These are phyloP conservation scores for Emmonsiellopsis sp. DNA, from an alignment of 2,329 filamentous ascomycete species.

Conservation along the genomic window DNA sequence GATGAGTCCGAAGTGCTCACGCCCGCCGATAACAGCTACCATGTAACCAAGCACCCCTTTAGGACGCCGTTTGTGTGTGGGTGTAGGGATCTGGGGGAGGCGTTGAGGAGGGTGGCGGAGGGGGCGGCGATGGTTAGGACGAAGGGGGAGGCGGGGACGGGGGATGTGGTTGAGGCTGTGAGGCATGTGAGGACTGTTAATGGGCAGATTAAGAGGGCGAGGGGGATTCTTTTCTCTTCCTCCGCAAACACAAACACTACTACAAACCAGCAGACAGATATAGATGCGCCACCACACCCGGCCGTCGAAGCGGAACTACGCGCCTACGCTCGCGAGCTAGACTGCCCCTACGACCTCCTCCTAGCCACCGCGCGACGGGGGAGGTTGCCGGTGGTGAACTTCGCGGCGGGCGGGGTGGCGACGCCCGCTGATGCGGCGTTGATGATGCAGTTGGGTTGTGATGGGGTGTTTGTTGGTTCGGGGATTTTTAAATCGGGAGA, in stretches of 20 bases:
- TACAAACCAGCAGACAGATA: no score
- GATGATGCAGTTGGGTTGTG: constrained; percentile 98
- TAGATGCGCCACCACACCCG: no score
- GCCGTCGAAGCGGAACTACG: constrained; percentile 62
- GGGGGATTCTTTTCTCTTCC: constrained; percentile 39
- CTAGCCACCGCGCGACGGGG: constrained; percentile 81
- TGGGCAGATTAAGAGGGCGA: constrained; percentile 66
- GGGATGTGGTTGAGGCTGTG: constrained; percentile 93
- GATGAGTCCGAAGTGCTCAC: constrained; percentile 98
- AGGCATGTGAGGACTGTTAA: constrained; percentile 91
- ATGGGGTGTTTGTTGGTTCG: constrained; percentile 93
- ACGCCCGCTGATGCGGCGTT: constrained; percentile 93
- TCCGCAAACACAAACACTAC: neutral
- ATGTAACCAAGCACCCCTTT: constrained; percentile 83
- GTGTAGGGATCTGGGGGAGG: constrained; percentile 89
- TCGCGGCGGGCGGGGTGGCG: constrained; percentile 97
- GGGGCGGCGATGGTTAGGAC: constrained; percentile 98
- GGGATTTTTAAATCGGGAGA: constrained; percentile 98
- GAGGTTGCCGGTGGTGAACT: constrained; percentile 90
- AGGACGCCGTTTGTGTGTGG: constrained; percentile 90
- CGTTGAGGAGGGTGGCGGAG: constrained; percentile 79
- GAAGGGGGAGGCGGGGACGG: constrained; percentile 95
- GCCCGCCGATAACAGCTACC: constrained; percentile 79
- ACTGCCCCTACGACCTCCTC: constrained; percentile 67
- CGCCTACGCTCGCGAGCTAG: constrained; percentile 71